These are phyloP conservation scores for Debaryomycetaceae sp. DNA, from an alignment of 1,139 yeast genomes.

Conservation along the genomic window DNA sequence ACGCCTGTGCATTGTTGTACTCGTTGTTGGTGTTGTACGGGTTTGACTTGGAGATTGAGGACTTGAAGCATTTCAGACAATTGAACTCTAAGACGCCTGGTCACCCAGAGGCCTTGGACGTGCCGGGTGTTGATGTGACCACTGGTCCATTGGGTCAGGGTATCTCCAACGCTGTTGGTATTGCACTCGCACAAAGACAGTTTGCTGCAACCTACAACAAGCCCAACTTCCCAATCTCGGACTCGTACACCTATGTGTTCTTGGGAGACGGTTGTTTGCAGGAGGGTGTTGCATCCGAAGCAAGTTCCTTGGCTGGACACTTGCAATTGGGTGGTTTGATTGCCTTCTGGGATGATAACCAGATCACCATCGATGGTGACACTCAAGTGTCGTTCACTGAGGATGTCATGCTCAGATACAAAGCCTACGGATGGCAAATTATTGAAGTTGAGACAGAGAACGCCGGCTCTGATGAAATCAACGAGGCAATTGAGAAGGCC, in stretches of 20 bases:
- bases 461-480: constrained; percentile 69
- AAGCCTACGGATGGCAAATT: constrained; percentile 94
- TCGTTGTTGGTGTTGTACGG: constrained; percentile 84
- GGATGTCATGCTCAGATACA: constrained; percentile 81
- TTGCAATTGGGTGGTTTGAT: constrained; percentile 90
- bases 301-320: constrained; percentile 95
- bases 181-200: constrained; percentile 93
- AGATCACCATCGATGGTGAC: constrained; percentile 94
- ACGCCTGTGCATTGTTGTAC: constrained; percentile 91
- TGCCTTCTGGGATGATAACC: constrained; percentile 96
- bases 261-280: constrained; percentile 98
- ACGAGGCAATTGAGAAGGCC: constrained; percentile 71
- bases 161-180: constrained; percentile 93
- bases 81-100: constrained; percentile 92
- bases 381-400: constrained; percentile 92
- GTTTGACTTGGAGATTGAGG: constrained; percentile 77
- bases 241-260: constrained; percentile 75
- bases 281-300: constrained; percentile 98
- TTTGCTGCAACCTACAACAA: constrained; percentile 92
- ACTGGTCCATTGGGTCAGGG: constrained; percentile 99
- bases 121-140: constrained; percentile 94
- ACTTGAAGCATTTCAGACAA: constrained; percentile 89
- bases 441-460: constrained; percentile 78
- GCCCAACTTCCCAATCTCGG: constrained; percentile 69
- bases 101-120: constrained; percentile 80